Base-by-base conservation (phyloP, 805 yeast genomes). In the Pichia deserticola region DNA sequence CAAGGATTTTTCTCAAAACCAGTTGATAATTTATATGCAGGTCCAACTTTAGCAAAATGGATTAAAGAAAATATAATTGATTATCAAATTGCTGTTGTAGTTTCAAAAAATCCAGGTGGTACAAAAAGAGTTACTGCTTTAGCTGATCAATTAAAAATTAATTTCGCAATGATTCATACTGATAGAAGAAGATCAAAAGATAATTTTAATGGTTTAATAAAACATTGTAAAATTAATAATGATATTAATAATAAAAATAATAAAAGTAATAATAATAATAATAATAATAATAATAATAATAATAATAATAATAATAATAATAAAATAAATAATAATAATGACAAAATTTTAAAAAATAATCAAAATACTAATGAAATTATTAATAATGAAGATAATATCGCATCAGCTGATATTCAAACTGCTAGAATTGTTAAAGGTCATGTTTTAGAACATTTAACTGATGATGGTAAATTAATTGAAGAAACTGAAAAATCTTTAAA, bases 101-200 rank as follows among this genome's bases (percentile, higher is more conserved):
- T 93, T 11, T 89, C 97, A n/a, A 93, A 93, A 66, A 93, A 93
- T 69, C 98, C 99, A 25, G 99, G 99, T 55, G 99, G 99, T 50
- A 90, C 99, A 25, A 93, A 93, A 67, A 79, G 99, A 57, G 99
- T 93, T 48, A 93, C 99, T 20, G 90, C 97, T 1, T 75, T 93
- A 60, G 99, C 99, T n/a, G 99, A 95, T 70, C 82, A 95, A 37
- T 76, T 93, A 60, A 92, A 92, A 70, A 87, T 93, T 58, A 89
- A 93, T 67, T 93, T 93, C 64, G 99, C 99, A 52, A 92, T 93
- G 98, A 92, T 95, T 58, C 98, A 93, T 66, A 93, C 99, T 25
- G 99, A 93, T 70, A 81, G 98, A 64, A 84, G 97, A 69, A 82
- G 99, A 69, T 78, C 84, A 42, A 84, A 84, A 59, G 96, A 86